Percentiles rank a stretch among this genome's conserved stretches.
Conservation (phyloP, 495 filamentous ascomycete species). For the Physcia stellaris region DNA sequence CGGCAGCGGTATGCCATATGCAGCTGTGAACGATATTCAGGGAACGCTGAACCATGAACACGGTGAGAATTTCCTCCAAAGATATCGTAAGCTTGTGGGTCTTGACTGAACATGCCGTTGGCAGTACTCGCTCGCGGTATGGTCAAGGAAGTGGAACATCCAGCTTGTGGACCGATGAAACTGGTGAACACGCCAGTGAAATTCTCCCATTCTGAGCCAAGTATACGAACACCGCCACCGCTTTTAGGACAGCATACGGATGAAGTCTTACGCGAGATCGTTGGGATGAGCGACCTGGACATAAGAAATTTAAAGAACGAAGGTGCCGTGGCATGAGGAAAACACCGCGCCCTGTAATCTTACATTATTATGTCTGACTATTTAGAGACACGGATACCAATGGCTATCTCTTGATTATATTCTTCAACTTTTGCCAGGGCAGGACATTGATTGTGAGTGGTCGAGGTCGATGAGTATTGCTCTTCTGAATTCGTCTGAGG, state of each 20-base stretch:
- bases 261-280: slow-evolving; percentile 56
- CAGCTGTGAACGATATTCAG: slow-evolving; percentile 86
- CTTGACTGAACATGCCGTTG: slow-evolving; percentile 6
- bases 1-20: slow-evolving; percentile 86
- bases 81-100: background rate
- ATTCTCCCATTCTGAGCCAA: slow-evolving; percentile 68
- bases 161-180: slow-evolving; percentile 69
- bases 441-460: too few species aligned
- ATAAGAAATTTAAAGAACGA: slow-evolving; percentile 50
- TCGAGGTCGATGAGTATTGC: too few species aligned
- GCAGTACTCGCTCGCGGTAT: slow-evolving; percentile 69
- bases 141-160: slow-evolving; percentile 79
- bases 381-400: too few species aligned
- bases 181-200: slow-evolving; percentile 93
- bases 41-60: slow-evolving; percentile 73
- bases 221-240: slow-evolving; percentile 69
- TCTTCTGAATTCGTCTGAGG: too few species aligned
- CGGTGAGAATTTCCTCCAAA: slow-evolving; percentile 24
- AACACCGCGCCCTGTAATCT: too few species aligned
- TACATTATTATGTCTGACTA: too few species aligned
- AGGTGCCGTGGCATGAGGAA: slow-evolving; percentile 51
- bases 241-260: slow-evolving; percentile 85
- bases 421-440: too few species aligned
- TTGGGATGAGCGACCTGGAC: slow-evolving; percentile 47
- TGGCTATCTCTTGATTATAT: too few species aligned